Evolutionary conservation across 805 yeast species (phyloP).

Genomic region (Lipomyces anomalus): DNA sequence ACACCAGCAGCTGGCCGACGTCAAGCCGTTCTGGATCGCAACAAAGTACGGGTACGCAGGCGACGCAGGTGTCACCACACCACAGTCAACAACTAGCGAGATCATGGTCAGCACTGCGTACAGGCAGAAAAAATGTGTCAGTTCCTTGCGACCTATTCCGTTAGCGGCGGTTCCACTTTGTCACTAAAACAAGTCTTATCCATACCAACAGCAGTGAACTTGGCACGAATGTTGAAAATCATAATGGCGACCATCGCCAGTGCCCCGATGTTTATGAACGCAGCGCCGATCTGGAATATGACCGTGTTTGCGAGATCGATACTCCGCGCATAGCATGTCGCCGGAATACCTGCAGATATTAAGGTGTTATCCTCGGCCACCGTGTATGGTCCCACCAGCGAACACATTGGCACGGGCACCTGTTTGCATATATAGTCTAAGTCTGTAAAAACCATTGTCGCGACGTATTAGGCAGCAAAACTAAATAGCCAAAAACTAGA

Average conservation of each 20-base stretch:
- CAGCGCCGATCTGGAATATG: constrained; percentile 82
- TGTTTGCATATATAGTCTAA: constrained; percentile 57
- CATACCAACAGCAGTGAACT: constrained; percentile 87
- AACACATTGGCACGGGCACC: constrained; percentile 74
- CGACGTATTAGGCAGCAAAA: neutral
- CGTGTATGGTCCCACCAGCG: constrained; percentile 55
- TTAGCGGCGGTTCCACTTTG: neutral
- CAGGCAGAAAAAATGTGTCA: constrained; percentile 64
- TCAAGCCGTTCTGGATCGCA: constrained; percentile 68
- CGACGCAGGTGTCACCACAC: constrained; percentile 85
- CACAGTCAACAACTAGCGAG: constrained; percentile 79
- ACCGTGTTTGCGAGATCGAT: constrained; percentile 86
- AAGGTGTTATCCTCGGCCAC: constrained; percentile 25
- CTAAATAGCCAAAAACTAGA: too few species aligned
- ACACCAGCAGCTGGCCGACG: constrained; percentile 65
- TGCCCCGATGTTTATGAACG: constrained; percentile 76
- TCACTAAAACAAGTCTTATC: too few species aligned
- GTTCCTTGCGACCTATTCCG: constrained; percentile 59
- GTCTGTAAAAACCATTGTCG: constrained; percentile 58
- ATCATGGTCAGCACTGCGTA: constrained; percentile 53
- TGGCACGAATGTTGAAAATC: constrained; percentile 67
- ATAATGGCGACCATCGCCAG: constrained; percentile 61
- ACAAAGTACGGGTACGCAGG: constrained; percentile 73
- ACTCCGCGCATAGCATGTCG: constrained; percentile 78
- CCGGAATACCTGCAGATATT: constrained; percentile 53